Evolutionary conservation across 345 rosid species (phyloP).

Genomic region (Hevea brasiliensis): DNA sequence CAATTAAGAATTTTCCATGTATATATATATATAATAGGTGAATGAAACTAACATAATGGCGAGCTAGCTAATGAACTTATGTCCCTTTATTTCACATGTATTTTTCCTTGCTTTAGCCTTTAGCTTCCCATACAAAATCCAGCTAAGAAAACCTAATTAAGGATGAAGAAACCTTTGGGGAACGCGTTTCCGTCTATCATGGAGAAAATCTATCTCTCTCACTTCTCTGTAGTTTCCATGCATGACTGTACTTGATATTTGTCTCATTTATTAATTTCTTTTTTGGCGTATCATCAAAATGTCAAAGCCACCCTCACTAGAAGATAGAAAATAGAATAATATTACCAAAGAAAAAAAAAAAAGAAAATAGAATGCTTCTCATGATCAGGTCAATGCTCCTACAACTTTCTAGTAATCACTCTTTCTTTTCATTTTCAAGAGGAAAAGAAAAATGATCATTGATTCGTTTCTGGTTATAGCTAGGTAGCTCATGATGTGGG

Average conservation of each 20-base stretch:
- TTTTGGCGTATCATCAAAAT: not conserved
- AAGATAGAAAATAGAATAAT: too few relatives aligned
- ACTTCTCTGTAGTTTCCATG: too few relatives aligned
- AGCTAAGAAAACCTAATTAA: not conserved
- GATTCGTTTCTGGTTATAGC: not conserved
- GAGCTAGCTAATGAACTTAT: too few relatives aligned
- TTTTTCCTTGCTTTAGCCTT: too few relatives aligned
- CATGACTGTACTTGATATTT: too few relatives aligned
- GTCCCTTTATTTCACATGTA: too few relatives aligned
- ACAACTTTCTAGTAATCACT: slow-evolving; percentile 9
- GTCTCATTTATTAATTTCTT: too few relatives aligned
- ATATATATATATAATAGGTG: too few relatives aligned
- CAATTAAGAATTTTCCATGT: too few relatives aligned
- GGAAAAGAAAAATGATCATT: not conserved
- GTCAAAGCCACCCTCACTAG: not conserved
- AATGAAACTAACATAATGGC: too few relatives aligned
- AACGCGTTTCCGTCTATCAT: slow-evolving; percentile 42
- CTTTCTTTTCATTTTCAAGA: not conserved
- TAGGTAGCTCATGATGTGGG: not conserved
- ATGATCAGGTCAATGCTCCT: not conserved
- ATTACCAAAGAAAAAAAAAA: too few relatives aligned
- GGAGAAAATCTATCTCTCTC: slow-evolving; percentile 1
- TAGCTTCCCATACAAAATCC: not conserved
- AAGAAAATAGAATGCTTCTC: too few relatives aligned
- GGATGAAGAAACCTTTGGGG: not conserved